phyloP scores from a whole-genome alignment of 495 filamentous ascomycete species.

The Niebla homalea region DNA sequence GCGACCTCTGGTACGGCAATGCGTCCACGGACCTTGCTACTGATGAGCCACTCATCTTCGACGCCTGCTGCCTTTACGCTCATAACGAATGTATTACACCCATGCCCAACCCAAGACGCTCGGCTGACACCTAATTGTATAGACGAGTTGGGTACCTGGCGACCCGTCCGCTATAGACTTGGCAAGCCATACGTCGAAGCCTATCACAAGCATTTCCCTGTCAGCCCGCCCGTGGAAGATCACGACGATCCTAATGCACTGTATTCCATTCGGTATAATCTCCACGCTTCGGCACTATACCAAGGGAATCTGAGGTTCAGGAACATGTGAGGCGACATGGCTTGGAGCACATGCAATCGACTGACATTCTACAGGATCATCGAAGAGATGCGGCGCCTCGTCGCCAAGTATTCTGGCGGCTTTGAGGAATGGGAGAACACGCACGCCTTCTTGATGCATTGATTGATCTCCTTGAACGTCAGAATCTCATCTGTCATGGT shows the following conservation, averaged over 20 bases:
- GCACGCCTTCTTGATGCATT: too few relatives aligned
- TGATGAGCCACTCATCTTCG: constrained; percentile 17
- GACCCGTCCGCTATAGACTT: constrained; percentile 14
- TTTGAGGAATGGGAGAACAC: constrained; percentile 15
- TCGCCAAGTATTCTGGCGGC: constrained; percentile 9
- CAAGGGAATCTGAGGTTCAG: constrained; percentile 13
- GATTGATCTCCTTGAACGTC: too few relatives aligned
- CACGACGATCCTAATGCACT: constrained; percentile 20
- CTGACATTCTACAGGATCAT: constrained; percentile 4
- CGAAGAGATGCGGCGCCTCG: constrained; percentile 10
- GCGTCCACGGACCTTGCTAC: constrained; percentile 9
- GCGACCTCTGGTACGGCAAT: constrained; percentile 14
- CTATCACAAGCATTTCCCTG: constrained; percentile 19
- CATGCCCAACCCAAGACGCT: neutral
- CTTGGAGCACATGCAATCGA: neutral
- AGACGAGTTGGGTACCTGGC: constrained; percentile 12
- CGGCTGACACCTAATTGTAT: neutral
- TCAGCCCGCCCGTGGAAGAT: constrained; percentile 18
- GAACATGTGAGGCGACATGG: constrained; percentile 3
- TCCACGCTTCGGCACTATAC: constrained; percentile 9
- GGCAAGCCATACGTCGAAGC: constrained; percentile 18
- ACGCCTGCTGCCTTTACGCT: constrained; percentile 17
- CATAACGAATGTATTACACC: constrained; percentile 21
- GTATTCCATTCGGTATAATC: constrained; percentile 16
- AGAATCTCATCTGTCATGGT: too few relatives aligned